phyloP scores from a whole-genome alignment of 768 basidiomycete species.

The Pleurotus pulmonarius region DNA sequence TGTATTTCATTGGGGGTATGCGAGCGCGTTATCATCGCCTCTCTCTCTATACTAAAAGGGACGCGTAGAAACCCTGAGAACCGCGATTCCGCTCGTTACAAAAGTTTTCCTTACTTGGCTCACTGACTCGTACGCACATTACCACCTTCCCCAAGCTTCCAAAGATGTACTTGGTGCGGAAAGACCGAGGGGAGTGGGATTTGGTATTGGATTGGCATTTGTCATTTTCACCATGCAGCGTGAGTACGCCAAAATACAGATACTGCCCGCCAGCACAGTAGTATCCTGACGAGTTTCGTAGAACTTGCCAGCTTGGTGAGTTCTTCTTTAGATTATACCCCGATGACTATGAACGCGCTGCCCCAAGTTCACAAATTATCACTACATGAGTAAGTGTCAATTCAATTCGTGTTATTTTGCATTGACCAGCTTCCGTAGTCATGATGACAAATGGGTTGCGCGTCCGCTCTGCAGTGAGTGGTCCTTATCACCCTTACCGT shows the following conservation, averaged over 20 bases:
- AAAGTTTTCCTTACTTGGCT: constrained; percentile 60
- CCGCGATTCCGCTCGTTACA: constrained; percentile 52
- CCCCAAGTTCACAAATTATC: constrained; percentile 23
- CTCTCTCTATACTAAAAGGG: background rate
- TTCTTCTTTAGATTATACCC: constrained; percentile 11
- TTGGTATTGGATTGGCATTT: constrained; percentile 58
- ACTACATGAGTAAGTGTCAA: constrained; percentile 18
- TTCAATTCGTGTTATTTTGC: background rate
- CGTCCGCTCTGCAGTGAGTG: constrained; percentile 28
- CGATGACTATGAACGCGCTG: background rate
- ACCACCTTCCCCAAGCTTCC: constrained; percentile 30
- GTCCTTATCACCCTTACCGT: background rate
- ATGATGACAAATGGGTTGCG: constrained; percentile 30
- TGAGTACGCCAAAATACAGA: constrained; percentile 18
- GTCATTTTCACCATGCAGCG: constrained; percentile 62
- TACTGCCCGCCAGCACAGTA: too few species aligned
- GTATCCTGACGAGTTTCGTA: too few species aligned
- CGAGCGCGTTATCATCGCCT: too few species aligned
- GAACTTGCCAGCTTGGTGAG: constrained; percentile 38
- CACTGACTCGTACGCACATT: constrained; percentile 40
- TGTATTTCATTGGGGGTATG: constrained; percentile 40
- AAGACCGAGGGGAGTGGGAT: constrained; percentile 48
- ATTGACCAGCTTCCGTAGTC: constrained; percentile 9
- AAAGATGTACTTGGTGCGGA: constrained; percentile 28
- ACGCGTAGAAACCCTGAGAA: constrained; percentile 39